A percentile compares a stretch with the other conserved stretches of the same genome.
These are phyloP conservation scores for Hypericum androsaemum DNA, from an alignment of 345 rosid species.

Conservation along the genomic window DNA sequence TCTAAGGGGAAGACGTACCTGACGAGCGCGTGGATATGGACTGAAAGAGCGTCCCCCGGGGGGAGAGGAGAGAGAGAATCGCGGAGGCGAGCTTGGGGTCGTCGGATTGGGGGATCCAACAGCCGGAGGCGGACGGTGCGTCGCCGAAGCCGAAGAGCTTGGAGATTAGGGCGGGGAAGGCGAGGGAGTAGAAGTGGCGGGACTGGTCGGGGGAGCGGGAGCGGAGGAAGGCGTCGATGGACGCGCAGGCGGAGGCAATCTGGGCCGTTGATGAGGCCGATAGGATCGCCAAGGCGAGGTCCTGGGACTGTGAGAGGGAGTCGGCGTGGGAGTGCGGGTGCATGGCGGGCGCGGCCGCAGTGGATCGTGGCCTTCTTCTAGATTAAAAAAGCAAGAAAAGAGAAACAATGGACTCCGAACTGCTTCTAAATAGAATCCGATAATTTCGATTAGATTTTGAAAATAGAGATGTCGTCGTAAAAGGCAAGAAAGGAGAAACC, in stretches of 20 bases:
- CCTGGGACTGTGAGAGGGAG: slow-evolving; percentile 56
- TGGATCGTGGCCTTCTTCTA: not conserved
- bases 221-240: slow-evolving; percentile 53
- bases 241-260: slow-evolving; percentile 52
- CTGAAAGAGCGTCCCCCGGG: slow-evolving; percentile 44
- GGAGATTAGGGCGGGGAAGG: slow-evolving; percentile 73
- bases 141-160: slow-evolving; percentile 78
- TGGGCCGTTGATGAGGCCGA: slow-evolving; percentile 47
- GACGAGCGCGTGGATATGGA: slow-evolving; percentile 54
- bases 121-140: slow-evolving; percentile 22
- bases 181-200: slow-evolving; percentile 83
- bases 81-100: slow-evolving; percentile 37
- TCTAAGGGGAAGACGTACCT: slow-evolving; percentile 74
- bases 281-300: slow-evolving; percentile 52
- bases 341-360: slow-evolving; percentile 27
- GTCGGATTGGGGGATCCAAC: slow-evolving; percentile 46
- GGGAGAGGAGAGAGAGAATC: slow-evolving; percentile 50
- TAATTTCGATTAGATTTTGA: too few relatives aligned
- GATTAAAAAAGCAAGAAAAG: too few relatives aligned
- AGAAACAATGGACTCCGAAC: not conserved
- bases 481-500: too few relatives aligned
- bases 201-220: slow-evolving; percentile 66
- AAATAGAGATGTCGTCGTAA: too few relatives aligned
- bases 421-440: too few relatives aligned
- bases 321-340: slow-evolving; percentile 64